phyloP scores from a whole-genome alignment of 2,329 filamentous ascomycete genomes.

The Penicillium crustosum region DNA sequence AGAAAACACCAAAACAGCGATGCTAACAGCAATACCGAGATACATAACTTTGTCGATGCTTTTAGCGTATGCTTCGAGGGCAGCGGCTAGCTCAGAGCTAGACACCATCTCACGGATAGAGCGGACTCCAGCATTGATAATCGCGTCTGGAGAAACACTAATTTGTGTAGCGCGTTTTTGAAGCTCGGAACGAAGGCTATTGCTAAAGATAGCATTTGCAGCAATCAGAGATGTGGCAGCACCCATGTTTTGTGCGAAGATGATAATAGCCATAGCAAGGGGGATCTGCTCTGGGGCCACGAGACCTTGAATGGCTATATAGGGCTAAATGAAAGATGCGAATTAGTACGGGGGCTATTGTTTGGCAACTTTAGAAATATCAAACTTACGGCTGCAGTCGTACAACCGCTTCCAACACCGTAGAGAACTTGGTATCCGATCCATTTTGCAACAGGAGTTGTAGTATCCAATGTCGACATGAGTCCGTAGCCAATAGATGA shows the following conservation, averaged over 20 bases:
- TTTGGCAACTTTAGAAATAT: background rate
- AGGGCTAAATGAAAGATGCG: conserved; percentile 17
- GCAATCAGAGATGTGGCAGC: conserved; percentile 32
- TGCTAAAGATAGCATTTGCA: conserved; percentile 31
- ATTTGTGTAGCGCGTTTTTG: conserved; percentile 16
- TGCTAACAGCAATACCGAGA: conserved; percentile 26
- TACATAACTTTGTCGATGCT: conserved; percentile 33
- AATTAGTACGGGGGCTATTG: background rate
- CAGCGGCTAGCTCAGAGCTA: conserved; percentile 24
- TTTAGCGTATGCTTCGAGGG: conserved; percentile 29
- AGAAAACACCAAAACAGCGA: conserved; percentile 23
- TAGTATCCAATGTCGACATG: conserved; percentile 29
- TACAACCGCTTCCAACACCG: conserved; percentile 21
- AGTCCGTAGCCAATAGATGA: conserved; percentile 34
- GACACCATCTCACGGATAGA: conserved; percentile 27
- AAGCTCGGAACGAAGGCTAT: conserved; percentile 24
- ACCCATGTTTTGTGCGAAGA: conserved; percentile 37
- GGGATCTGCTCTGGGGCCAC: conserved; percentile 26
- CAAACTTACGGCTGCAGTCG: conserved; percentile 12
- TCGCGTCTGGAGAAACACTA: conserved; percentile 19
- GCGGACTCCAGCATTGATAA: conserved; percentile 27
- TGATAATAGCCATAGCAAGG: conserved; percentile 30
- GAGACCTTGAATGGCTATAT: conserved; percentile 30
- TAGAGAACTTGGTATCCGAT: conserved; percentile 34
- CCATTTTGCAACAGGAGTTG: conserved; percentile 24